Evolutionary conservation across 1,284 basidiomycete genomes (phyloP).

Genomic region (Ceratobasidium papillatum): DNA sequence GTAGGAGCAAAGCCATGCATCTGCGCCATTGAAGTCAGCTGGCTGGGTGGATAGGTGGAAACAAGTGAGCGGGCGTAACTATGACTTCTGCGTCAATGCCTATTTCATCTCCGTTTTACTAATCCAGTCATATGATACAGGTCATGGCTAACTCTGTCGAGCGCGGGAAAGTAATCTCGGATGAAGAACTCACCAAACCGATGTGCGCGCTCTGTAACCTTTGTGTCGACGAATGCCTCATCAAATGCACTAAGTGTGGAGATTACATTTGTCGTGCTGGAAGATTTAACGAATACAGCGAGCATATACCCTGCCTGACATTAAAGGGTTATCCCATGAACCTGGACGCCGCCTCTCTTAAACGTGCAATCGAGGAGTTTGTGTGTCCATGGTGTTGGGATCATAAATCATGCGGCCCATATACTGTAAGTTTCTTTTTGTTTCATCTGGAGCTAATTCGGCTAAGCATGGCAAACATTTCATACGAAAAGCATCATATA

Average conservation of each 20-base stretch:
- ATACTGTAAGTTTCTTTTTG: conserved; percentile 20
- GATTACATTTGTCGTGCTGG: conserved; percentile 12
- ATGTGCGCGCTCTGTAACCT: not conserved
- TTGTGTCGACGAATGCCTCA: not conserved
- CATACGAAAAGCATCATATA: conserved; percentile 11
- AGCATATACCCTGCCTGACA: not conserved
- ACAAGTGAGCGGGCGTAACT: too few relatives aligned
- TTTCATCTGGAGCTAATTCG: too few relatives aligned
- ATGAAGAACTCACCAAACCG: not conserved
- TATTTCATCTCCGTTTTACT: too few relatives aligned
- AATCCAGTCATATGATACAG: too few relatives aligned
- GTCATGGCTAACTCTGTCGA: not conserved
- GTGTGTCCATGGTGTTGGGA: conserved; percentile 19
- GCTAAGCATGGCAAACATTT: too few relatives aligned
- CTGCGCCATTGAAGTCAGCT: too few relatives aligned
- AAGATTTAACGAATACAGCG: not conserved
- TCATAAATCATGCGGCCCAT: not conserved
- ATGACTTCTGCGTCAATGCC: too few relatives aligned
- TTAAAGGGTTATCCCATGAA: not conserved
- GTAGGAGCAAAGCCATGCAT: too few relatives aligned
- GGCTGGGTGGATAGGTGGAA: too few relatives aligned
- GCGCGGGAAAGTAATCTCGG: too few relatives aligned
- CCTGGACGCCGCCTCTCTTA: not conserved
- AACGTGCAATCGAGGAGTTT: not conserved
- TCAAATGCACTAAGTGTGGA: not conserved